phyloP scores from a whole-genome alignment of 192 early-diverging fungal species.

The Coemansia sp. region DNA sequence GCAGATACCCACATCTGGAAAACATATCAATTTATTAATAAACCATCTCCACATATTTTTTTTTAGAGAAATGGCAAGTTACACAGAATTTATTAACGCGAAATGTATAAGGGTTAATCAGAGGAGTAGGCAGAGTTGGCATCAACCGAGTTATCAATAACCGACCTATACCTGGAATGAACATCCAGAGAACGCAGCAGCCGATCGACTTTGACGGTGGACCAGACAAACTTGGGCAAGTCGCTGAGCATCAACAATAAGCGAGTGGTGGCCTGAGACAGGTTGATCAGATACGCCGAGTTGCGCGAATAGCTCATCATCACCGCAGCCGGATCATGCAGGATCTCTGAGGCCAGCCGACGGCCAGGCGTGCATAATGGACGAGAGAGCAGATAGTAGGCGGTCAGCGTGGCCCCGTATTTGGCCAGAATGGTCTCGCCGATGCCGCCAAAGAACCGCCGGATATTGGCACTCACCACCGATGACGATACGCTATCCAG shows the following conservation, averaged over 20 bases:
- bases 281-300: slow-evolving; percentile 68
- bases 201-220: slow-evolving; percentile 63
- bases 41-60: too few relatives aligned
- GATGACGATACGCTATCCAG: slow-evolving; percentile 25
- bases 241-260: slow-evolving; percentile 90
- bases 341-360: slow-evolving; percentile 29
- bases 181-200: slow-evolving; percentile 46
- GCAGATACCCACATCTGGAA: background rate
- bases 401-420: slow-evolving; percentile 86
- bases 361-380: slow-evolving; percentile 69
- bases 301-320: slow-evolving; percentile 74
- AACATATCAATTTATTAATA: background rate
- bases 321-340: slow-evolving; percentile 48
- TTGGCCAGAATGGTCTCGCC: slow-evolving; percentile 86
- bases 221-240: slow-evolving; percentile 89
- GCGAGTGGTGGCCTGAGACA: slow-evolving; percentile 76
- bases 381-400: slow-evolving; percentile 70
- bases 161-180: slow-evolving; percentile 39
- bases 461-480: slow-evolving; percentile 41
- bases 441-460: slow-evolving; percentile 51
- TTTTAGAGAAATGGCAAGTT: too few relatives aligned
- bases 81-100: too few relatives aligned
- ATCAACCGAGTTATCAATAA: slow-evolving; percentile 11
- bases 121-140: slow-evolving; percentile 18
- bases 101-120: slow-evolving; percentile 9